Base-by-base conservation (phyloP, 2,329 filamentous ascomycete genomes). In the Fusarium luffae region DNA sequence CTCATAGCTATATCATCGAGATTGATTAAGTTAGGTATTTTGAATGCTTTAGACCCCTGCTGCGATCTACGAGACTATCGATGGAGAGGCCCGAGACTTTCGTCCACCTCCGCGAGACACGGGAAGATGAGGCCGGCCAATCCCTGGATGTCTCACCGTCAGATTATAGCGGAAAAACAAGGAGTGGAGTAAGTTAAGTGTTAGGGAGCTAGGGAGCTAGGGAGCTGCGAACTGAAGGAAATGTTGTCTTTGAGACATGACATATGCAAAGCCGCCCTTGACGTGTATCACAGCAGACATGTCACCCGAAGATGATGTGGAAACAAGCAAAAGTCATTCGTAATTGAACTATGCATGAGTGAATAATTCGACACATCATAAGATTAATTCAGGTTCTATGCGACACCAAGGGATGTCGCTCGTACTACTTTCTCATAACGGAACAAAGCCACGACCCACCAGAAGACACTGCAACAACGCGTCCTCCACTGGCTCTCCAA, bases 371-470 rank as follows among this genome's bases (percentile, higher is more conserved):
- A 6, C 32, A 16, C 32, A 37, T 37, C 5, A 11, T 18, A 18
- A 6, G 34, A 37, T n/a, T n/a, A 18, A n/a, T 37, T 12, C 5
- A n/a, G 9, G 2, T 11, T 37, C 5, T 37, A n/a, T n/a, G 3
- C 3, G 1, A 37, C 10, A 37, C 3, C 34, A 37, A 37, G 34
- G 34, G 18, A 37, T 37, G 10, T 48, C 18, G 13, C 14, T 19
- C 14, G 10, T 16, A 3, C 21, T 37, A 32, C 42, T 27, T 48
- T 28, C 42, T 48, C 42, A 55, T 55, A 11, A 79, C 77, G 1
- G 79, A 80, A 34, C 77, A 79, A 11, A 80, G 72, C 74, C 77
- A 79, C 19, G 75, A 69, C 4, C 78, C 78, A 4, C 79, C 79
- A 13, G 66, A 71, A n/a, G 71, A 73, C 5, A 80, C 65, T 4